These are phyloP conservation scores for Jasminum sambac DNA, from an alignment of 257 asterid genomes.

Conservation along the genomic window DNA sequence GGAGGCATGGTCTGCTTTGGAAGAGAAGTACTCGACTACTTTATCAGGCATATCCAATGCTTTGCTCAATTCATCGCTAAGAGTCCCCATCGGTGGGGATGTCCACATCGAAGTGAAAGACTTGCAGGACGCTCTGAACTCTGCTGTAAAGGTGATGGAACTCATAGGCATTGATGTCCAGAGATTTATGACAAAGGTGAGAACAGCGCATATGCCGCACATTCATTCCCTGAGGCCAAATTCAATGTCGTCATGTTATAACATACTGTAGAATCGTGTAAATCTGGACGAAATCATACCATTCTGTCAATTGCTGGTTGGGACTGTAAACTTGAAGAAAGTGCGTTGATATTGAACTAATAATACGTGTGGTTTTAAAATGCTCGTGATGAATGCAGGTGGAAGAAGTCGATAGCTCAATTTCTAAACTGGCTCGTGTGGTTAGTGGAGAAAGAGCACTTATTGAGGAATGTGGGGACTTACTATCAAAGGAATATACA, in stretches of 20 bases:
- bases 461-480: constrained; percentile 68
- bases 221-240: background rate
- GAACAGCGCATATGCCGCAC: constrained; percentile 7
- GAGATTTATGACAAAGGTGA: constrained; percentile 46
- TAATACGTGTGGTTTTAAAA: background rate
- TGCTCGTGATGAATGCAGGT: constrained; percentile 42
- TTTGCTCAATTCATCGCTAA: constrained; percentile 55
- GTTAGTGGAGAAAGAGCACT: constrained; percentile 60
- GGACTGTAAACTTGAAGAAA: background rate
- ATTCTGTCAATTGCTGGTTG: background rate
- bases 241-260: too few relatives aligned
- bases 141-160: constrained; percentile 53
- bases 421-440: constrained; percentile 63
- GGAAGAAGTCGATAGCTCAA: constrained; percentile 57
- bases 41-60: constrained; percentile 52
- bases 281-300: too few relatives aligned
- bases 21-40: constrained; percentile 56
- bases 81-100: constrained; percentile 63
- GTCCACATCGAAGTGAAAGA: constrained; percentile 51
- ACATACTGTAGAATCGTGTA: too few relatives aligned
- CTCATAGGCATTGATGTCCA: constrained; percentile 33
- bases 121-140: constrained; percentile 46
- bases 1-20: constrained; percentile 65
- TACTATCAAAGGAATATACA: constrained; percentile 37
- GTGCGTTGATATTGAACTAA: background rate